Evolutionary conservation across 2,329 filamentous ascomycete species (phyloP).

Genomic region (Pseudogymnoascus sp.): DNA sequence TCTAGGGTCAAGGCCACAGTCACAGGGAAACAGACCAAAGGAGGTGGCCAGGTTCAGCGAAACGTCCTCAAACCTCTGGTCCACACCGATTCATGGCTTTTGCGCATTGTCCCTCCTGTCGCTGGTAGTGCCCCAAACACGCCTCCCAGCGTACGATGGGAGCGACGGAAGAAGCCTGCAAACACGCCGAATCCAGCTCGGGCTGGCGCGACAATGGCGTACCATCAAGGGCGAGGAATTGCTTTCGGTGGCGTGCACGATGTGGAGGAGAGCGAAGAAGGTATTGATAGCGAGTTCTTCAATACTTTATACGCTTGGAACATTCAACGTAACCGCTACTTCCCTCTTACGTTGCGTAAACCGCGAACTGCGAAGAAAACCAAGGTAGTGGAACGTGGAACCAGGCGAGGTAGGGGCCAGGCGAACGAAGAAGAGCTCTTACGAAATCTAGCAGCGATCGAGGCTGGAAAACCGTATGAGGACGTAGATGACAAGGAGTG

Average conservation of each 20-base stretch:
- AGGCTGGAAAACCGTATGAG: conserved; percentile 62
- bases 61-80: conserved; percentile 79
- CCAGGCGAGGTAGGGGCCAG: conserved; percentile 66
- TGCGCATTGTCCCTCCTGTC: conserved; percentile 68
- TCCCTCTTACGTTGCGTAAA: conserved; percentile 70
- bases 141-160: conserved; percentile 75
- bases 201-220: conserved; percentile 87
- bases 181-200: conserved; percentile 79
- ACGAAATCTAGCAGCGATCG: conserved; percentile 75
- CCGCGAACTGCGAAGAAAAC: conserved; percentile 58
- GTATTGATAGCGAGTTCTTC: conserved; percentile 96
- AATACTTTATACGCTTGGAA: conserved; percentile 90
- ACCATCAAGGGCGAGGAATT: conserved; percentile 87
- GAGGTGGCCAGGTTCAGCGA: conserved; percentile 49
- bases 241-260: conserved; percentile 93
- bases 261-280: conserved; percentile 83
- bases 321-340: conserved; percentile 90
- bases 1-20: conserved; percentile 75
- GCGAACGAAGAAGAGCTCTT: conserved; percentile 89
- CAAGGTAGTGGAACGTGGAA: conserved; percentile 47
- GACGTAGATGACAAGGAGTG: conserved; percentile 42
- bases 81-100: conserved; percentile 91
- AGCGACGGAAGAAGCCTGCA: conserved; percentile 82
- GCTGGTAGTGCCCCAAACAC: conserved; percentile 58
- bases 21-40: conserved; percentile 55